These are phyloP conservation scores for Neobulgaria alba DNA, from an alignment of 2,329 filamentous ascomycete species.

Conservation along the genomic window DNA sequence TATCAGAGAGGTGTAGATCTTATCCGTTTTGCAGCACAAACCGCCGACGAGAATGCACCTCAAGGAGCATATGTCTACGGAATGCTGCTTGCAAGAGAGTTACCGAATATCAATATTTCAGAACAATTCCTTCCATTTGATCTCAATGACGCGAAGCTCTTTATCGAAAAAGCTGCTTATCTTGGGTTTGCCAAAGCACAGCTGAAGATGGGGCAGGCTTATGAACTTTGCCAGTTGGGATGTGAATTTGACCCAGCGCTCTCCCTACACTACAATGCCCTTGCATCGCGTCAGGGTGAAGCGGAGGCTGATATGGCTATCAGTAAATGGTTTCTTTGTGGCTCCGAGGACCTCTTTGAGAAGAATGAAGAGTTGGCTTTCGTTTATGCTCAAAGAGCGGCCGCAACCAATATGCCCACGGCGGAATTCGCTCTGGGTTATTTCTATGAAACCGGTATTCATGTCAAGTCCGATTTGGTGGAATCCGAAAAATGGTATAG, in stretches of 20 bases:
- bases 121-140: slow-evolving; percentile 62
- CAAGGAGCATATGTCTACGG: slow-evolving; percentile 94
- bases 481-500: slow-evolving; percentile 87
- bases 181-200: slow-evolving; percentile 94
- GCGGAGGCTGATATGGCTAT: slow-evolving; percentile 91
- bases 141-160: slow-evolving; percentile 65
- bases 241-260: slow-evolving; percentile 92
- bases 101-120: slow-evolving; percentile 84
- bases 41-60: slow-evolving; percentile 90
- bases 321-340: slow-evolving; percentile 97
- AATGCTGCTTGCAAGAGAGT: slow-evolving; percentile 83
- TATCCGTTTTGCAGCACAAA: slow-evolving; percentile 74
- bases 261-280: slow-evolving; percentile 90
- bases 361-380: slow-evolving; percentile 96
- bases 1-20: slow-evolving; percentile 69
- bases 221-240: slow-evolving; percentile 85
- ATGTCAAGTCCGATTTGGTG: slow-evolving; percentile 71
- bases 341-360: slow-evolving; percentile 81
- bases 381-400: slow-evolving; percentile 81
- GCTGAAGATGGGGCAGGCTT: slow-evolving; percentile 92
- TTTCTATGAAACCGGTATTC: slow-evolving; percentile 94
- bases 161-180: slow-evolving; percentile 94
- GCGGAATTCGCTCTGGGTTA: slow-evolving; percentile 97
- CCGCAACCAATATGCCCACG: slow-evolving; percentile 70
- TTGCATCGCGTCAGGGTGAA: slow-evolving; percentile 87